Base-by-base conservation (phyloP, 2,329 filamentous ascomycete species). In the Apiospora hydei region DNA sequence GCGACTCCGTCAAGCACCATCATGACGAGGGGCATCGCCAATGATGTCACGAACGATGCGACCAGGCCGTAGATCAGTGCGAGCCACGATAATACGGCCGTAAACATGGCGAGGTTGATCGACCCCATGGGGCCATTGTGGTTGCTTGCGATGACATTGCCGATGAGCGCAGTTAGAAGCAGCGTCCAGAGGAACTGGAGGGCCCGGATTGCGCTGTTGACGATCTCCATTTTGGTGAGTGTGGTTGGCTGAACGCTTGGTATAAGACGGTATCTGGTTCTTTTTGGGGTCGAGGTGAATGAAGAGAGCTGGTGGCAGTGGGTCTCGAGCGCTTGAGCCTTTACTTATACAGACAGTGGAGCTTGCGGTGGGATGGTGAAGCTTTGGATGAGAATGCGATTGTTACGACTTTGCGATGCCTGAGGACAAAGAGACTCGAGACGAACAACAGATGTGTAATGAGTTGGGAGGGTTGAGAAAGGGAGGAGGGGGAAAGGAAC, bases 41-140 rank as follows among this genome's bases (percentile, higher is more conserved):
- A 21, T 38, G 74, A 64, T 30, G 73, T 43, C 70, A 80, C 72
- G 72, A 79, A 78, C 68, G 76, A 73, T 13, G 77, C 71, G 49
- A 77, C 51, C 1, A 80, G 24, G 47, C 75, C 78, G 70, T 78
- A 91, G 69, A 95, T 80, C 51, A 90, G 82, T 64, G 88, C 87
- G 44, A 94, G 78, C 90, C 93, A 92, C 57, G 88, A 87, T 74
- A 93, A 85, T 0, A 88, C 88, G 47, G 89, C 85, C 75, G 92
- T 89, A 81, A 95, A 95, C 85, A 95, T 92, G 81, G 89, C 85
- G 79, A 89, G 90, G 83, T 90, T 90, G 81, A 90, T 80, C 75
- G 87, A 84, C n/a, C 85, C 82, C 73, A 80, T 78, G 73, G 84
- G 79, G 70, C 84, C 85, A 76, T 84, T 79, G 69, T 82, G 77